These are phyloP conservation scores for Exserohilum turcica DNA, from an alignment of 2,329 filamentous ascomycete genomes.

Conservation along the genomic window DNA sequence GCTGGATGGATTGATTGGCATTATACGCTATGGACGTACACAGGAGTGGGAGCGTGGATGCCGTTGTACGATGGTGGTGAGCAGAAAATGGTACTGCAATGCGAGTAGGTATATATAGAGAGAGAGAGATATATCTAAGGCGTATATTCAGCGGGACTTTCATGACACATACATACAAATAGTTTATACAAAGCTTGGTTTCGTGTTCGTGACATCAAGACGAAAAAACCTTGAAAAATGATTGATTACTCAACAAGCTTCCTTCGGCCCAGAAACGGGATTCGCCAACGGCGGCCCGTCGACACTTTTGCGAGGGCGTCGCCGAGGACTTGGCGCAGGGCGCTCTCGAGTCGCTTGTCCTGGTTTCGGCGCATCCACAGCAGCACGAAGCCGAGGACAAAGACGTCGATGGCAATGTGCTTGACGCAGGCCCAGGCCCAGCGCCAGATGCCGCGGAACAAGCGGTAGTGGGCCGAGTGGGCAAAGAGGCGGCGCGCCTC, in stretches of 20 bases:
- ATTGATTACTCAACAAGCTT: slow-evolving; percentile 2
- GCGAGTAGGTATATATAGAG: too few species aligned
- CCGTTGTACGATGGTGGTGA: too few species aligned
- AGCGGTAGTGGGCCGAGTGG: slow-evolving; percentile 63
- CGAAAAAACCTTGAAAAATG: too few species aligned
- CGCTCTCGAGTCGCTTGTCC: slow-evolving; percentile 73
- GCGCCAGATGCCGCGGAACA: slow-evolving; percentile 60
- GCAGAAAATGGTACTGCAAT: too few species aligned
- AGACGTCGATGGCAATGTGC: slow-evolving; percentile 74
- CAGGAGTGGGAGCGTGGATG: too few species aligned
- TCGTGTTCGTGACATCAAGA: too few species aligned
- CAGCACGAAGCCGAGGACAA: slow-evolving; percentile 68
- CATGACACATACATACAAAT: too few species aligned
- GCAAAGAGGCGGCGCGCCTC: slow-evolving; percentile 75
- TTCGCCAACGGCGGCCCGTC: slow-evolving; percentile 37
- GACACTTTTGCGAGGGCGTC: slow-evolving; percentile 50
- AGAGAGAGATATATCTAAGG: too few species aligned
- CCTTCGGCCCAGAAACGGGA: slow-evolving; percentile 29
- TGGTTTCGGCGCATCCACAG: slow-evolving; percentile 74
- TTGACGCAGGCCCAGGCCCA: slow-evolving; percentile 73
- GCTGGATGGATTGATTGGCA: too few species aligned
- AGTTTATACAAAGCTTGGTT: too few species aligned
- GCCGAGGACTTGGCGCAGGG: slow-evolving; percentile 68
- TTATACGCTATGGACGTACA: too few species aligned
- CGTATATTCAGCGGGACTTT: too few species aligned